Percentiles rank a stretch among this genome's conserved stretches.
Evolutionary conservation across 805 yeast species (phyloP).

Genomic region (Suhomyces pyralidae): DNA sequence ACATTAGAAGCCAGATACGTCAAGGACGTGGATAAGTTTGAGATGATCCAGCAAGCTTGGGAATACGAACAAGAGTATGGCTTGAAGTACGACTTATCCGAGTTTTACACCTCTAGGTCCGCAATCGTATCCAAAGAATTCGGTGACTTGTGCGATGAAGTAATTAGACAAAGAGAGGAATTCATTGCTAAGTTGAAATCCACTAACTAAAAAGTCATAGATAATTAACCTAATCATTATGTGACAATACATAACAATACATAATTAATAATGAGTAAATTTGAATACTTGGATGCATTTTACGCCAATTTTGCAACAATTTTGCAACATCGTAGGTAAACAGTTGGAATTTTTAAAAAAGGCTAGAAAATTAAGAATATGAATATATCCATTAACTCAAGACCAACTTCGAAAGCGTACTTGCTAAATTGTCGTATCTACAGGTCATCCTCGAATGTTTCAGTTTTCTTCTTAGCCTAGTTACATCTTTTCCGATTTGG

Average conservation of each 20-base stretch:
- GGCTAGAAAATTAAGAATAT: no score
- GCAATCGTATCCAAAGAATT: slow-evolving; percentile 72
- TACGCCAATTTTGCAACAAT: not conserved
- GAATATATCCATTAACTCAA: no score
- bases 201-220: not conserved
- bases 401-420: not conserved
- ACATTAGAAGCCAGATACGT: slow-evolving; percentile 83
- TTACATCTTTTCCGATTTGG: not conserved
- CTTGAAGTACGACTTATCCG: slow-evolving; percentile 56
- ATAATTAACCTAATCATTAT: not conserved
- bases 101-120: slow-evolving; percentile 62
- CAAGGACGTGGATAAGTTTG: slow-evolving; percentile 91
- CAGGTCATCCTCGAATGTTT: not conserved
- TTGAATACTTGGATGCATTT: not conserved
- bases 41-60: slow-evolving; percentile 76
- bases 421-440: not conserved
- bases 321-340: not conserved
- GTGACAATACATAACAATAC: not conserved
- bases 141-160: slow-evolving; percentile 59
- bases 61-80: slow-evolving; percentile 74
- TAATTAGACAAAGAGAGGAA: slow-evolving; percentile 16
- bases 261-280: not conserved
- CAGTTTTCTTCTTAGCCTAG: not conserved
- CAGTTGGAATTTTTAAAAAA: no score
- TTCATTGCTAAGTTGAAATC: slow-evolving; percentile 1